Percentiles rank a stretch among this genome's conserved stretches.
phyloP scores from a whole-genome alignment of 164 flowering plant species.

The Chimonanthus salicifolius region DNA sequence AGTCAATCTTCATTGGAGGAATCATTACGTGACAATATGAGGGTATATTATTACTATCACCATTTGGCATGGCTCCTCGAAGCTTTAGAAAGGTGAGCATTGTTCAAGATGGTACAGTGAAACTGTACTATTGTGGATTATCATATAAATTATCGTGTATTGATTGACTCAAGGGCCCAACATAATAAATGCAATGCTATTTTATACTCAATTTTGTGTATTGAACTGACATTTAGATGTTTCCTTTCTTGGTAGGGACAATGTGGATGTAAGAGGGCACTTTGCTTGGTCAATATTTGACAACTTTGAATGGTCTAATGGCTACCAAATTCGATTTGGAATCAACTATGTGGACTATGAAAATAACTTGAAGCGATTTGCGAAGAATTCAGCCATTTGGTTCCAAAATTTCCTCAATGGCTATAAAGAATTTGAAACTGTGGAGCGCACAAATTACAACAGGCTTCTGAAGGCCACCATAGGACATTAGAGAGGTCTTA shows the following conservation, averaged over 20 bases:
- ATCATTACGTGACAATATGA: too few relatives aligned
- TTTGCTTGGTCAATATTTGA: conserved; percentile 43
- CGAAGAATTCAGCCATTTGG: conserved; percentile 31
- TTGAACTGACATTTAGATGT: not conserved
- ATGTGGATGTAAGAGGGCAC: not conserved
- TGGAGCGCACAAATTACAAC: too few relatives aligned
- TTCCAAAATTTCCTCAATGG: conserved; percentile 31
- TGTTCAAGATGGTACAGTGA: too few relatives aligned
- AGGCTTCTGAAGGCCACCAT: not conserved
- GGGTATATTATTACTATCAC: too few relatives aligned
- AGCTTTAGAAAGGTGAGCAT: too few relatives aligned
- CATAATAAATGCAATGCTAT: too few relatives aligned
- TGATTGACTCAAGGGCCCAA: too few relatives aligned
- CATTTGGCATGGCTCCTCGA: too few relatives aligned
- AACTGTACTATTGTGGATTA: too few relatives aligned
- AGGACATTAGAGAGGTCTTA: not conserved
- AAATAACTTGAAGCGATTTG: conserved; percentile 27
- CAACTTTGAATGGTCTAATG: conserved; percentile 39
- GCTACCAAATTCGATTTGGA: conserved; percentile 28
- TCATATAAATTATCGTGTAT: too few relatives aligned
- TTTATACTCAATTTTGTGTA: too few relatives aligned
- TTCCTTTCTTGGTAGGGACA: not conserved
- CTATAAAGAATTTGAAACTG: not conserved
- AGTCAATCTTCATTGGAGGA: too few relatives aligned
- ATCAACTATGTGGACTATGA: conserved; percentile 25